Percentiles rank a stretch among this genome's conserved stretches.
Conservation (phyloP, 306 rosid genomes). For the Gillenia trifoliata region DNA sequence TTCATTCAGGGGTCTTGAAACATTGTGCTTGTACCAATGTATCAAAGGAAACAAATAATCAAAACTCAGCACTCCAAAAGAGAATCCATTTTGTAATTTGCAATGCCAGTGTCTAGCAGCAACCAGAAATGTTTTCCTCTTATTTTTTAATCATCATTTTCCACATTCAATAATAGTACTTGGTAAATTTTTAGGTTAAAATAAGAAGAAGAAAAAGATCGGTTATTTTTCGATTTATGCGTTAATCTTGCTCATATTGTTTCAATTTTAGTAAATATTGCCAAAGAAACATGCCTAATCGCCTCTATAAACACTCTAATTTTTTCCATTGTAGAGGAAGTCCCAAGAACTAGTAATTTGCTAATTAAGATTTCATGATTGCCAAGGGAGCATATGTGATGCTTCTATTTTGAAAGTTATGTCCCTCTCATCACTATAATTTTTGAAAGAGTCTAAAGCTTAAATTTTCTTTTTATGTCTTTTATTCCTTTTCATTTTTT, state of each 20-base stretch:
- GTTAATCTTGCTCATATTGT: background rate
- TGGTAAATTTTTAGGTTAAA: background rate
- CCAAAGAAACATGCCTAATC: background rate
- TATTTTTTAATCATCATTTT: background rate
- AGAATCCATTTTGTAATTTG: slow-evolving; percentile 6
- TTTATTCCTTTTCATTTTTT: background rate
- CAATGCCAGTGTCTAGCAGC: background rate
- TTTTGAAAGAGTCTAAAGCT: background rate
- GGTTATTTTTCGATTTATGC: background rate
- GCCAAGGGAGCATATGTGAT: background rate
- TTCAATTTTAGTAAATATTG: background rate
- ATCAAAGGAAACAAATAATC: slow-evolving; percentile 1
- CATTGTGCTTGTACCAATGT: background rate
- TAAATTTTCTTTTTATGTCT: background rate
- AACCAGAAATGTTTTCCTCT: background rate
- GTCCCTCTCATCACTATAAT: background rate
- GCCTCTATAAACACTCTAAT: background rate
- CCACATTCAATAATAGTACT: background rate
- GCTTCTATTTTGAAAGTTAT: background rate
- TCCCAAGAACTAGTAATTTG: background rate
- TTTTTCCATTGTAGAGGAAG: background rate
- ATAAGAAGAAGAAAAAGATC: background rate
- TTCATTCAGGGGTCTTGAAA: background rate
- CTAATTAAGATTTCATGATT: background rate
- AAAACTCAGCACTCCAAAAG: background rate